Evolutionary conservation across 345 rosid genomes (phyloP), one percentile per base, ranked within the genome.

Genomic region (Isatis tinctoria): DNA sequence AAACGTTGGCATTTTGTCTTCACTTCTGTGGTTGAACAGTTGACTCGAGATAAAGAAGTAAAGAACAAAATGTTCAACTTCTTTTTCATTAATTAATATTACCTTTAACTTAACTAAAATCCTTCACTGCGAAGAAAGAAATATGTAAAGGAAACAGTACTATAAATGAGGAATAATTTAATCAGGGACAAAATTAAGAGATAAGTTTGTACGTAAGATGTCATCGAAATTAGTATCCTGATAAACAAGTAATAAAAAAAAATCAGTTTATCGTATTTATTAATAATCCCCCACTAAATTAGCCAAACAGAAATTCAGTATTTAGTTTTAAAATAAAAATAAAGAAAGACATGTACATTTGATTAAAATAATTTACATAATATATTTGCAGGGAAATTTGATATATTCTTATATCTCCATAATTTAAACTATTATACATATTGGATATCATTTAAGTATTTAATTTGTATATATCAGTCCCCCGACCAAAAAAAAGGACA

Each of bases 1-100:
- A 67, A 54, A 47, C 68, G 59, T 66, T 48, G 51, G 22, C 59
- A 16, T 35, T 44, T 74, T 66, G 73, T 66, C 72, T 74, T 47
- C 60, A n/a, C 44, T 58, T 66, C 22, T 18, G 40, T 74, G 10
- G 53, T 48, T 67, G 40, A 37, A 67, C 53, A 67, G 35, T 74
- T 73, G 57, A 41, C 40, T 62, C 43, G 44, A 28, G 33, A 18
- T 26, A 53, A 49, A 39, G 36, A 44, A 54, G 13, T 26, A 53
- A 49, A 39, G 36, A 44, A 54, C 60, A 28, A 14, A 53, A 28
- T 22, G 20, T 66, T 48, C 26, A 51, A 14, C 56, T 30, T 40
- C n/a, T n/a, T 41, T 40, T 49, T 37, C 26, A 26, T 53, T 26
- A 5, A 12, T 26, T 52, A 11, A 10, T 48, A 27, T 52, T 52